These are phyloP conservation scores for Saussurea involucrata DNA, from an alignment of 129 eudicot genomes.

Conservation along the genomic window DNA sequence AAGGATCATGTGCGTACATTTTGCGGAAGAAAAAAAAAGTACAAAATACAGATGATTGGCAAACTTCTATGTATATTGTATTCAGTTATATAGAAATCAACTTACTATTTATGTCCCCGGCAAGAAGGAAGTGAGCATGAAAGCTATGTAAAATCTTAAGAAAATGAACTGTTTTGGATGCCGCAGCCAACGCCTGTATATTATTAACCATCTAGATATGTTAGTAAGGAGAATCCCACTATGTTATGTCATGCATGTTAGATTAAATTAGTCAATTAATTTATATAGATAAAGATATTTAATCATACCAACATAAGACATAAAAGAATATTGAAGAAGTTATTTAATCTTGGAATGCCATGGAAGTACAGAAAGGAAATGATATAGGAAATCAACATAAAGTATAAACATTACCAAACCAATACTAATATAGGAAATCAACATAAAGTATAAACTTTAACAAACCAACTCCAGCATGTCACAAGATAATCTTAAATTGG, in stretches of 20 bases:
- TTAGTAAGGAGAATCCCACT: constrained; percentile 15
- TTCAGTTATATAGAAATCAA: constrained; percentile 17
- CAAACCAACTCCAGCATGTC: not conserved
- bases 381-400: not conserved
- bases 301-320: constrained; percentile 11
- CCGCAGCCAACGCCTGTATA: constrained; percentile 93
- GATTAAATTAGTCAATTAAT: not conserved
- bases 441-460: not conserved
- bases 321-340: not conserved
- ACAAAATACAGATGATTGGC: not conserved
- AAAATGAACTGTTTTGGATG: constrained; percentile 87
- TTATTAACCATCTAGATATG: constrained; percentile 12
- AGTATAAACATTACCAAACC: not conserved
- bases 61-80: not conserved
- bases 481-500: not conserved
- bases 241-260: not conserved
- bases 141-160: constrained; percentile 82
- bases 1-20: constrained; percentile 11
- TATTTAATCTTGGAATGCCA: not conserved
- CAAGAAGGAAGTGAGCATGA: constrained; percentile 92
- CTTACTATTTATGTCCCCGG: constrained; percentile 79
- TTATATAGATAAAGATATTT: not conserved
- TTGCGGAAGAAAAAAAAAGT: constrained; percentile 4
- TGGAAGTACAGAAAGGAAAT: not conserved
- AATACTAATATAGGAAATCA: not conserved